A percentile compares a stretch with the other conserved stretches of the same genome.
phyloP scores from a whole-genome alignment of 2,329 filamentous ascomycete species.

The Saccharata proteae region DNA sequence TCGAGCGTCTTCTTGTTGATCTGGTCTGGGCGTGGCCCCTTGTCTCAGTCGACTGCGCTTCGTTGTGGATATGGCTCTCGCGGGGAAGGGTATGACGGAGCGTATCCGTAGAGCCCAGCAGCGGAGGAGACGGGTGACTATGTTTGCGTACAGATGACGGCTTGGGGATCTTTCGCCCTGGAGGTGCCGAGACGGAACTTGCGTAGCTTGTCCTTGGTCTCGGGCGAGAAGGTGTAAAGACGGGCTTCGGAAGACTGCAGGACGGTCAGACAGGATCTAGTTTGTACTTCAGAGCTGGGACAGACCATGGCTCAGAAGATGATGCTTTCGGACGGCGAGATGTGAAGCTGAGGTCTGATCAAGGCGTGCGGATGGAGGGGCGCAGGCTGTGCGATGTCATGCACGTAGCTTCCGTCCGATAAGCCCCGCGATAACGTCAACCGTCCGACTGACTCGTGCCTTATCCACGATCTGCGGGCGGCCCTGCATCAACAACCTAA shows the following conservation, averaged over 20 bases:
- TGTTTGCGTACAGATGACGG: constrained; percentile 72
- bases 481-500: no score
- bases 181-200: constrained; percentile 93
- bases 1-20: constrained; percentile 87
- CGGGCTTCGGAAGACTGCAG: constrained; percentile 69
- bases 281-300: no score
- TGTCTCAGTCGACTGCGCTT: constrained; percentile 16
- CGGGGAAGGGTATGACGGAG: neutral
- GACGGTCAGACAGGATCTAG: no score
- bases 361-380: no score
- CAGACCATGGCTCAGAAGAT: no score
- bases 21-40: constrained; percentile 45
- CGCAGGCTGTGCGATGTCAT: no score
- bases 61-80: neutral
- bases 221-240: constrained; percentile 83
- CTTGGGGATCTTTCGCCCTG: constrained; percentile 73
- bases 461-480: no score
- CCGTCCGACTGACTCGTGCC: no score
- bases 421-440: no score
- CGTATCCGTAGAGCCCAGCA: constrained; percentile 2
- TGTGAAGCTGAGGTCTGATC: no score
- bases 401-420: no score
- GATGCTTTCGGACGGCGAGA: no score
- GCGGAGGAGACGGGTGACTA: neutral
- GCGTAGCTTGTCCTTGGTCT: constrained; percentile 78